Percentiles rank a stretch among this genome's conserved stretches.
These are phyloP conservation scores for Avena eriantha DNA, from an alignment of 176 grass and related monocot genomes.

Conservation along the genomic window DNA sequence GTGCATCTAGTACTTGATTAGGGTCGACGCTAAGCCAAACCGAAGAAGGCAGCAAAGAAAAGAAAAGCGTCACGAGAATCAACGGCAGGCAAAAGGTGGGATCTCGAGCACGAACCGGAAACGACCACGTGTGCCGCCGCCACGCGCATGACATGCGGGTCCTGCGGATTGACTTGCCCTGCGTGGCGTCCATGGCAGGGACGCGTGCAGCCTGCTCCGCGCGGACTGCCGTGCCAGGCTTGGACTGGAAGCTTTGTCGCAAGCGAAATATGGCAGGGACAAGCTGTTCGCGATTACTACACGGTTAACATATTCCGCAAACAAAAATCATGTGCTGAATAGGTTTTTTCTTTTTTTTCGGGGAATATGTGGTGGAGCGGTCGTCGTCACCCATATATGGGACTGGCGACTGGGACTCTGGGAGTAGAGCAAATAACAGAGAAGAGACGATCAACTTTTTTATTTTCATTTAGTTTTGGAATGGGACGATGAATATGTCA, in stretches of 20 bases:
- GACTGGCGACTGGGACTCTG: too few relatives aligned
- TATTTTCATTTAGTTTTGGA: too few relatives aligned
- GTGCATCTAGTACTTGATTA: not conserved
- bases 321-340: too few relatives aligned
- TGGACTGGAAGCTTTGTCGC: not conserved
- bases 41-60: not conserved
- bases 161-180: not conserved
- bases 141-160: not conserved
- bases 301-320: too few relatives aligned
- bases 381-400: too few relatives aligned
- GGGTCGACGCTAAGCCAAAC: not conserved
- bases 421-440: too few relatives aligned
- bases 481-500: too few relatives aligned
- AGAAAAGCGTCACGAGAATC: constrained; percentile 1
- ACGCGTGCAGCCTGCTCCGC: not conserved
- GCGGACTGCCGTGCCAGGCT: not conserved
- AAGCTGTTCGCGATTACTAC: not conserved
- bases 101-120: not conserved
- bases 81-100: not conserved
- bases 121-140: not conserved
- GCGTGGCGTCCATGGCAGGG: not conserved
- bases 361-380: too few relatives aligned
- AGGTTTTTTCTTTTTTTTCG: too few relatives aligned
- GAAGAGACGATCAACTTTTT: too few relatives aligned
- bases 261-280: not conserved